Conservation (phyloP, 2,329 filamentous ascomycete genomes). For the Xylaria multiplex region DNA sequence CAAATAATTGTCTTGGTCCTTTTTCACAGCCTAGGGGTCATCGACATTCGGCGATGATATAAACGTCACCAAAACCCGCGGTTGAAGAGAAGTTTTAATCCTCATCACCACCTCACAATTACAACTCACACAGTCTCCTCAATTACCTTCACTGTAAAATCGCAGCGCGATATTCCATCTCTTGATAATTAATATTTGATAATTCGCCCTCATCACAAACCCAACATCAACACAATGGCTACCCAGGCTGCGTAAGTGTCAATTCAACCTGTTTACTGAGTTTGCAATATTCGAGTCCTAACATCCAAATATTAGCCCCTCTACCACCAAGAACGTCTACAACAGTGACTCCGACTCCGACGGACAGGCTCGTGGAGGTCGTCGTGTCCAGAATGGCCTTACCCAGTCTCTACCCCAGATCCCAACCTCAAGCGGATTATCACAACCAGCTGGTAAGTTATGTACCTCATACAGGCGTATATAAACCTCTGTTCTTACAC, state of each 20-base stretch:
- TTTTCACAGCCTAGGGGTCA: slow-evolving; percentile 12
- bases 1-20: neutral
- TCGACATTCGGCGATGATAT: slow-evolving; percentile 26
- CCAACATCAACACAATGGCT: slow-evolving; percentile 43
- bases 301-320: slow-evolving; percentile 36
- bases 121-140: slow-evolving; percentile 30
- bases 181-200: slow-evolving; percentile 22
- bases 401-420: slow-evolving; percentile 38
- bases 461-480: neutral
- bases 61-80: slow-evolving; percentile 35
- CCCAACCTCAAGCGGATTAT: slow-evolving; percentile 42
- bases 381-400: slow-evolving; percentile 36
- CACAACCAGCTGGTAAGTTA: slow-evolving; percentile 43
- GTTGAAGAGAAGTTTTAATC: slow-evolving; percentile 14
- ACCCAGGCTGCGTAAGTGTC: slow-evolving; percentile 43
- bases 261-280: neutral
- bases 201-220: slow-evolving; percentile 28
- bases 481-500: neutral
- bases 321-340: slow-evolving; percentile 45
- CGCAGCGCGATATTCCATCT: slow-evolving; percentile 26
- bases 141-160: slow-evolving; percentile 41
- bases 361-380: slow-evolving; percentile 46
- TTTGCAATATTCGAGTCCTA: slow-evolving; percentile 19
- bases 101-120: slow-evolving; percentile 18
- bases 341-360: slow-evolving; percentile 54